phyloP scores from a whole-genome alignment of 2,329 filamentous ascomycete species.

The Grosmannia clavigera region DNA sequence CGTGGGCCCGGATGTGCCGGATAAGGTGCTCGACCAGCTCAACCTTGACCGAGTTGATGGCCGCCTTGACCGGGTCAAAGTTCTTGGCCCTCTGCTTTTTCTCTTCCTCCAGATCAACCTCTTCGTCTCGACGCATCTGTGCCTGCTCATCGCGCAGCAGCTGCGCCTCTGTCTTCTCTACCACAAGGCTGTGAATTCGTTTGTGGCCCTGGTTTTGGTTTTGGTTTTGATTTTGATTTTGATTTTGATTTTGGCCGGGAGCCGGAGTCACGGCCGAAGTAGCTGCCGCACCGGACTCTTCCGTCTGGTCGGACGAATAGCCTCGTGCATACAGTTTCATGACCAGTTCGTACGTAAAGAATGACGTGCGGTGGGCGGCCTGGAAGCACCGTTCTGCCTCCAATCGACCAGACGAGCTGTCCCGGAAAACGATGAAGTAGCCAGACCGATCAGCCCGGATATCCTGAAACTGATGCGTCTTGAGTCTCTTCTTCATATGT shows the following conservation, averaged over 20 bases:
- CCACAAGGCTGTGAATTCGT: background rate
- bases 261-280: background rate
- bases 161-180: slow-evolving; percentile 28
- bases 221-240: slow-evolving; percentile 22
- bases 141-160: slow-evolving; percentile 49
- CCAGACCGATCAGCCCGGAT: slow-evolving; percentile 75
- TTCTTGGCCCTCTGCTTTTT: slow-evolving; percentile 78
- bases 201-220: slow-evolving; percentile 20
- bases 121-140: slow-evolving; percentile 56
- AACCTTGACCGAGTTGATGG: slow-evolving; percentile 62
- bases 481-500: slow-evolving; percentile 82
- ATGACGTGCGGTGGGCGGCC: slow-evolving; percentile 63
- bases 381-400: slow-evolving; percentile 73
- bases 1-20: slow-evolving; percentile 75
- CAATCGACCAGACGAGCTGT: slow-evolving; percentile 60
- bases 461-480: slow-evolving; percentile 67
- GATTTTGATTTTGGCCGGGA: slow-evolving; percentile 14
- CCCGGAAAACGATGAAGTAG: slow-evolving; percentile 85
- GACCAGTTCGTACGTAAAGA: slow-evolving; percentile 86
- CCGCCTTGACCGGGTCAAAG: slow-evolving; percentile 80
- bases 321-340: slow-evolving; percentile 61
- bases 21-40: slow-evolving; percentile 82
- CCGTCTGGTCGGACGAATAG: background rate
- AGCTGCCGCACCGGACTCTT: background rate
- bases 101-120: slow-evolving; percentile 76